Percentiles rank a stretch among this genome's conserved stretches.
Conservation (phyloP, 148 eudicot genomes). For the Camellia granthamiana region DNA sequence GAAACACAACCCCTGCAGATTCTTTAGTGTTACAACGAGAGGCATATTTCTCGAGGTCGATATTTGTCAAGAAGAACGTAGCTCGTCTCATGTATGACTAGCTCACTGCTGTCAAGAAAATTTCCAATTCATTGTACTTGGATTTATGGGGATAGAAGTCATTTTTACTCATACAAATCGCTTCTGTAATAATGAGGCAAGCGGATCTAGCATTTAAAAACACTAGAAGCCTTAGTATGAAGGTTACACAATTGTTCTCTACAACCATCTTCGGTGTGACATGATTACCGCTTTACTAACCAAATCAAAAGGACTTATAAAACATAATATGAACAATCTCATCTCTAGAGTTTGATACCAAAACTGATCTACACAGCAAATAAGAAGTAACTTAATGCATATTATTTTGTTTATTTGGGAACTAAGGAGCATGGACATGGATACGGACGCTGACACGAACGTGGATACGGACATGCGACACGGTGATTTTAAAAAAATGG, state of each 20-base stretch:
- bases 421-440: too few species aligned
- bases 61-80: background rate
- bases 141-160: background rate
- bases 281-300: background rate
- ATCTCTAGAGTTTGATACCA: background rate
- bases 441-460: too few species aligned
- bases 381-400: background rate
- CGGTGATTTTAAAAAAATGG: too few species aligned
- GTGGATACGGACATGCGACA: too few species aligned
- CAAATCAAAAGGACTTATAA: background rate
- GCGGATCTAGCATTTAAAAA: background rate
- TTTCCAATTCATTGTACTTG: too few species aligned
- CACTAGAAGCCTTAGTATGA: background rate
- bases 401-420: too few species aligned
- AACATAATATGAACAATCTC: background rate
- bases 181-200: background rate
- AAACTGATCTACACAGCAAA: background rate
- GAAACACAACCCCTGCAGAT: background rate
- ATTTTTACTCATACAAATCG: background rate
- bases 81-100: background rate
- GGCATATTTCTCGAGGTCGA: background rate
- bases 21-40: background rate
- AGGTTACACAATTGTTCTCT: background rate
- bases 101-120: background rate
- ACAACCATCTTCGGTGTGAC: background rate